Percentiles rank a stretch among this genome's conserved stretches.
phyloP scores from a whole-genome alignment of 1,284 basidiomycete species.

The Cutaneotrichosporon sp. region DNA sequence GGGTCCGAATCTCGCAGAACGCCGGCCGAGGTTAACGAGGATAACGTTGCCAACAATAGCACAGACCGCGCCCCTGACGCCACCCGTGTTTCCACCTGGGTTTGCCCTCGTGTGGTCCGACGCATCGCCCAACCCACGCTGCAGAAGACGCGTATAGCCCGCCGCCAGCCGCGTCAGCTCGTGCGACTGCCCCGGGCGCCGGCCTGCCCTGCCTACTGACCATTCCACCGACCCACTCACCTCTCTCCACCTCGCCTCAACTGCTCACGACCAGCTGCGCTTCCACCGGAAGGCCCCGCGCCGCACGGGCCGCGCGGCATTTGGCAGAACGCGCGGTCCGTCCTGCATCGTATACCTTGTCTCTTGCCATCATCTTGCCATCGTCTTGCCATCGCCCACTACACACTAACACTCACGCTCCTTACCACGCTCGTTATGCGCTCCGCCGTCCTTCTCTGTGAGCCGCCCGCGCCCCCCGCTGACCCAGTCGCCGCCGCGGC shows the following conservation, averaged over 20 bases:
- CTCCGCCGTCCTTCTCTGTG: not conserved
- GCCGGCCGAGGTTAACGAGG: not conserved
- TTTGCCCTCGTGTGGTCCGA: no score
- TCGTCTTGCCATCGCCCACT: no score
- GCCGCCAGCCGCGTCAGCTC: not conserved
- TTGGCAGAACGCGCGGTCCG: no score
- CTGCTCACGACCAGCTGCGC: no score
- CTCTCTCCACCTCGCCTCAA: no score
- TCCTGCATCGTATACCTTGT: no score
- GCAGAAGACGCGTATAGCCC: not conserved
- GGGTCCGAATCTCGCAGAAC: no score
- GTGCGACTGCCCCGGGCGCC: not conserved
- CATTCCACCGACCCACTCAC: no score
- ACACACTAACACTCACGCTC: not conserved
- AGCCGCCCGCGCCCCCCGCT: not conserved
- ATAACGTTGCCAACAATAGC: not conserved
- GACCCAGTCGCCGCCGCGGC: constrained; percentile 2
- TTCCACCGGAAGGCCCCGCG: no score
- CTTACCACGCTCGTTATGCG: not conserved
- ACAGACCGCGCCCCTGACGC: not conserved
- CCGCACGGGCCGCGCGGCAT: no score
- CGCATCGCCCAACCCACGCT: not conserved
- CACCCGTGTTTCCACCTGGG: not conserved
- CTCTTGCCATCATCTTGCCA: no score
- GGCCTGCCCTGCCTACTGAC: no score